These are phyloP conservation scores for Saccharomyces hybrid DNA, from an alignment of 1,139 yeast genomes.

Conservation along the genomic window DNA sequence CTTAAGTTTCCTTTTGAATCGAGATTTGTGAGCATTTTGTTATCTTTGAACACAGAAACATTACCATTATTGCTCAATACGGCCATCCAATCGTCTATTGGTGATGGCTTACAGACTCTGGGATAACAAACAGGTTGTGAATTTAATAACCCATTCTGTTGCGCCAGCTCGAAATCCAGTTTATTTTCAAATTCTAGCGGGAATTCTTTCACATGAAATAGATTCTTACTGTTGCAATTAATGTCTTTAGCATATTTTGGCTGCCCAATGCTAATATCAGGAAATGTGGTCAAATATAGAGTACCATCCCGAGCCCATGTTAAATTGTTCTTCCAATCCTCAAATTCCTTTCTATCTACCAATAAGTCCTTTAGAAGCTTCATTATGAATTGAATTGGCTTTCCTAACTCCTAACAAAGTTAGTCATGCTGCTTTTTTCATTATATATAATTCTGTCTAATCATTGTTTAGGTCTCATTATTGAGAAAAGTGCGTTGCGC, in stretches of 20 bases:
- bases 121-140: conserved; percentile 26
- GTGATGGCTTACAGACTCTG: conserved; percentile 20
- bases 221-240: conserved; percentile 15
- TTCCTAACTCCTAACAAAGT: background rate
- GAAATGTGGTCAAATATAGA: conserved; percentile 22
- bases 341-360: conserved; percentile 24
- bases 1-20: conserved; percentile 17
- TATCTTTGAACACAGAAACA: conserved; percentile 17
- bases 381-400: conserved; percentile 12
- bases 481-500: background rate
- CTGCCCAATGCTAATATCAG: conserved; percentile 24
- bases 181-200: conserved; percentile 21
- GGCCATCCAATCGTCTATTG: conserved; percentile 16
- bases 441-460: background rate
- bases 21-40: conserved; percentile 12
- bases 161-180: conserved; percentile 24
- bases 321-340: conserved; percentile 23
- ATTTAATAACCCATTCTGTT: conserved; percentile 21
- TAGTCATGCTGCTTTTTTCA: background rate
- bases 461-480: background rate
- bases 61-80: conserved; percentile 29
- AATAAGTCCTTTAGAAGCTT: conserved; percentile 25
- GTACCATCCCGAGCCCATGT: conserved; percentile 29
- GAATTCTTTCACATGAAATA: conserved; percentile 23
- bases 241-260: conserved; percentile 22